Base-by-base conservation (phyloP, 257 asterid species). In the Cynanchum wilfordii region DNA sequence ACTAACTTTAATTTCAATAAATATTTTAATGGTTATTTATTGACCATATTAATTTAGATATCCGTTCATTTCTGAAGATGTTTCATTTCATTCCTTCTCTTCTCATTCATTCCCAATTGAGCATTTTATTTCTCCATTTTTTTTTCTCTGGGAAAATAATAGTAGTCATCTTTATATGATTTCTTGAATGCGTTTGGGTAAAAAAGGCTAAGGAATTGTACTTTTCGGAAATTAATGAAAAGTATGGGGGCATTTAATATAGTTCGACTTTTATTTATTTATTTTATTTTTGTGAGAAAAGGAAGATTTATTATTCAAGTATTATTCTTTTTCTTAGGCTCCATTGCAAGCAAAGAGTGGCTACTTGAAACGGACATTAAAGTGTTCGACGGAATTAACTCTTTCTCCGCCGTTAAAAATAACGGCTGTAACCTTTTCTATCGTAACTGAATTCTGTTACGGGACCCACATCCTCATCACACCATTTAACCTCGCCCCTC, bases 351-450 rank as follows among this genome's bases (percentile, higher is more conserved):
- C 88, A 24, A 84, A 78, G 81, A 88, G 97, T 69, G 80, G 84
- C 74, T 86, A 84, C 68, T 60, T 93, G 74, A 81, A 81, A 81
- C 91, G 88, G 60, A 88, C 76, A 54, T 86, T 91, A 1, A 71
- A 47, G 19, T 80, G 78, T 25, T 30, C 83, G 59, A 71, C 96
- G 11, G 90, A 91, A 84, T 76, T 93, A 79, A 88, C 84, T 80
- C 87, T 93, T 73, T 79, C 95, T 1, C 97, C 97, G 40, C 92
- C 95, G 88, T 86, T 91, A 71, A 86, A 85, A 56, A 89, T 91
- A 86, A 89, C 96, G 84, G 78, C 93, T 3, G 90, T 81, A 69
- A 86, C 89, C 0, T 93, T 93, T 85, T 73, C 89, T 45, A 4
- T 78, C 22, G 83, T 93, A 11, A 78, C 87, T 40, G 96, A 93